Conservation (phyloP, 1,139 yeast genomes). For the Scheffersomyces illinoinensis region DNA sequence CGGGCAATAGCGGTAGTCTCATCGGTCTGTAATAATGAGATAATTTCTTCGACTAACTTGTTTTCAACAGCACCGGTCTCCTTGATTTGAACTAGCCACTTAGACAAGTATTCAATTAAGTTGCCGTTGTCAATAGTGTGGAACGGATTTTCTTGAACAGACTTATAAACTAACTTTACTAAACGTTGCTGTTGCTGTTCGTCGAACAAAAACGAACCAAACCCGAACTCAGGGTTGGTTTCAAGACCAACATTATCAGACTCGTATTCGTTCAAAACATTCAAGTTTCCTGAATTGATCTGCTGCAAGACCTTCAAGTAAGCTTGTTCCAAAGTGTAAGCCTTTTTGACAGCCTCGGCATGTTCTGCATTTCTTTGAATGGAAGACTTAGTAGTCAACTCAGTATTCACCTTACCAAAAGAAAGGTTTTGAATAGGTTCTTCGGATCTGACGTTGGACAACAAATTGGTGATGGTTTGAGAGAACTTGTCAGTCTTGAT, state of each 20-base stretch:
- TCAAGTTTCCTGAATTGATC: conserved; percentile 55
- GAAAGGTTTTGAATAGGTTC: conserved; percentile 64
- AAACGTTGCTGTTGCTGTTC: conserved; percentile 54
- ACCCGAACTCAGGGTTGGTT: conserved; percentile 82
- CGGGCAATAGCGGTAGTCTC: conserved; percentile 38
- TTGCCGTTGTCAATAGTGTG: conserved; percentile 45
- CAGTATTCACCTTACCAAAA: conserved; percentile 50
- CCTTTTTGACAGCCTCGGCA: conserved; percentile 42
- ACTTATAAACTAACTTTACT: conserved; percentile 46
- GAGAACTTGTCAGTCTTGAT: conserved; percentile 45
- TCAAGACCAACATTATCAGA: conserved; percentile 43
- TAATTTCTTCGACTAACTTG: conserved; percentile 33
- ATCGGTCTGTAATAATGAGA: conserved; percentile 45
- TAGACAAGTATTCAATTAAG: conserved; percentile 60
- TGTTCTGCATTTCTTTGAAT: conserved; percentile 25
- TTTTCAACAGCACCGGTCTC: conserved; percentile 28
- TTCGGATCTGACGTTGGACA: conserved; percentile 51
- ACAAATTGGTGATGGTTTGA: conserved; percentile 49
- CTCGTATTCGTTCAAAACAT: conserved; percentile 55
- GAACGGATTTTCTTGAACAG: conserved; percentile 53
- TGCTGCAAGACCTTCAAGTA: conserved; percentile 76
- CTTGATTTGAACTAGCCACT: conserved; percentile 60
- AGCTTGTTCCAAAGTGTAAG: conserved; percentile 66
- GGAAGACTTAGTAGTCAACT: conserved; percentile 31
- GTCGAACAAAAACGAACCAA: conserved; percentile 67